Evolutionary conservation across 441 rosid species (phyloP).

Genomic region (Rhodomyrtus psidioides): DNA sequence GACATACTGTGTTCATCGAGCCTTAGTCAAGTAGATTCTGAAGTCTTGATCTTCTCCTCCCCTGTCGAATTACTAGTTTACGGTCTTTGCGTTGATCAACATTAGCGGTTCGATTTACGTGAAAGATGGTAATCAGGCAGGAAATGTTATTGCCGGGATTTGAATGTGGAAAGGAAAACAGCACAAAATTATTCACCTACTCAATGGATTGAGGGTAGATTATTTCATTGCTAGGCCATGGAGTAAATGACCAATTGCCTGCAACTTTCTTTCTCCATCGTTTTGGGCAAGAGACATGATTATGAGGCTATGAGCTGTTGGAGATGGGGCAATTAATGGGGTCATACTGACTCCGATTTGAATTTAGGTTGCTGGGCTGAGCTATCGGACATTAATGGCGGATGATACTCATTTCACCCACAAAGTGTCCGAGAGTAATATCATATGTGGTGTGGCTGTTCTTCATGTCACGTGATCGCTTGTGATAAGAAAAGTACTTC

Average conservation of each 20-base stretch:
- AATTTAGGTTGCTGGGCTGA: neutral
- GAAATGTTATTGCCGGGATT: neutral
- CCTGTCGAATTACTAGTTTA: neutral
- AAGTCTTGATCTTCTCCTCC: neutral
- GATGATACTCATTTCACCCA: neutral
- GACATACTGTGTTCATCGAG: neutral
- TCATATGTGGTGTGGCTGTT: neutral
- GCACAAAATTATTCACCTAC: neutral
- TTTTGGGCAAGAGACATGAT: neutral
- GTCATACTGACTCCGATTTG: neutral
- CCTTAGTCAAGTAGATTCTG: neutral
- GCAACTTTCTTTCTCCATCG: neutral
- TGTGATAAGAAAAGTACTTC: neutral
- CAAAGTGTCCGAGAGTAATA: neutral
- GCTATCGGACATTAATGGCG: neutral
- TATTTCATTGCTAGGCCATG: neutral
- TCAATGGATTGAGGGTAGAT: neutral
- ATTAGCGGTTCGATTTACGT: neutral
- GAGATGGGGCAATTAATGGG: neutral
- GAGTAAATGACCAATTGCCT: neutral
- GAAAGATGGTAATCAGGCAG: neutral
- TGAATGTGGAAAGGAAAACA: neutral
- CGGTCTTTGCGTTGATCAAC: neutral
- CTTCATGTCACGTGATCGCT: neutral
- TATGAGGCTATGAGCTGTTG: neutral